Conservation (phyloP, 768 basidiomycete genomes). For the Mycena indigotica region DNA sequence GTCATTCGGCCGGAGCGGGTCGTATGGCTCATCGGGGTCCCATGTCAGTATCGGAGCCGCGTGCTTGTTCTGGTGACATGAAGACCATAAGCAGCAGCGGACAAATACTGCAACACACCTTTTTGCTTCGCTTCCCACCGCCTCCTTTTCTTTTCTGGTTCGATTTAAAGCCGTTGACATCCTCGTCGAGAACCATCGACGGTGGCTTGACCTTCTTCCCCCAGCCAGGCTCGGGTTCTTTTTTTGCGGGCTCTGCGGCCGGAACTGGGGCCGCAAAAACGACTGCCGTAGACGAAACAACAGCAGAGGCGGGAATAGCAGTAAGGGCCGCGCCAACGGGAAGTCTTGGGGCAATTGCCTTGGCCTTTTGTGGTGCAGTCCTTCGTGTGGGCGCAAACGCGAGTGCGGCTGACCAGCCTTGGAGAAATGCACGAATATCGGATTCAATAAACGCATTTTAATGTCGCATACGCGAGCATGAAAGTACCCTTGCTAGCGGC, state of each 20-base stretch:
- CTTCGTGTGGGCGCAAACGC: slow-evolving; percentile 86
- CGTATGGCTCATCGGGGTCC: slow-evolving; percentile 82
- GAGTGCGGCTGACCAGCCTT: slow-evolving; percentile 89
- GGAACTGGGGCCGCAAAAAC: slow-evolving; percentile 28
- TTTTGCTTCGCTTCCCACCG: slow-evolving; percentile 61
- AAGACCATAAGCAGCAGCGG: slow-evolving; percentile 7
- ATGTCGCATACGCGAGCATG: slow-evolving; percentile 47
- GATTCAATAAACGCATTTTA: slow-evolving; percentile 63
- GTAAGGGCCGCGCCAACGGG: slow-evolving; percentile 67
- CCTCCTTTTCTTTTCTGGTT: slow-evolving; percentile 57
- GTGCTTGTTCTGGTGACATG: slow-evolving; percentile 57
- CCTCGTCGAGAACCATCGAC: slow-evolving; percentile 87
- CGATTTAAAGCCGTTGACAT: slow-evolving; percentile 80
- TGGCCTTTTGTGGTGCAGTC: slow-evolving; percentile 57
- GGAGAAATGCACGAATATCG: slow-evolving; percentile 37
- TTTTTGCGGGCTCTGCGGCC: slow-evolving; percentile 37
- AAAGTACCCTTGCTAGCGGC: slow-evolving; percentile 53
- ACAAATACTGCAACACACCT: slow-evolving; percentile 43
- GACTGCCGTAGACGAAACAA: slow-evolving; percentile 36
- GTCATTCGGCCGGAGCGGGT: slow-evolving; percentile 82
- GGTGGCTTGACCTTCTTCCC: slow-evolving; percentile 89
- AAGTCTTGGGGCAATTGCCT: slow-evolving; percentile 51
- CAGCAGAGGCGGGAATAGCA: slow-evolving; percentile 15
- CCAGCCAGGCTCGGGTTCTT: slow-evolving; percentile 64
- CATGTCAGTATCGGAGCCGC: slow-evolving; percentile 55